Evolutionary conservation across 1,284 basidiomycete genomes (phyloP).

Genomic region (Ganoderma meredithae): DNA sequence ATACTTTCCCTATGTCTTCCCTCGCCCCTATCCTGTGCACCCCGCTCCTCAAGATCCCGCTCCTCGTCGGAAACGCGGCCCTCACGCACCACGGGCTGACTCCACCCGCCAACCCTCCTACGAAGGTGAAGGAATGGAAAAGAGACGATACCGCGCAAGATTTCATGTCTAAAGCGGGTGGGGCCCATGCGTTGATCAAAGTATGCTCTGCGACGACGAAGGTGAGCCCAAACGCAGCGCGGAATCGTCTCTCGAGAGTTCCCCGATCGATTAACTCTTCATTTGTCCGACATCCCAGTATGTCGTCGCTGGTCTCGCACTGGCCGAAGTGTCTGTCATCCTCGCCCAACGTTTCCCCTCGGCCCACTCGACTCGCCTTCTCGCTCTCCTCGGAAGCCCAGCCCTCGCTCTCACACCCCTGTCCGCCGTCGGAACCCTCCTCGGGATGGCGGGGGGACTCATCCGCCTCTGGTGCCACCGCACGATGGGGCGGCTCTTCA

Average conservation of each 20-base stretch:
- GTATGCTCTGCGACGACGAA: not conserved
- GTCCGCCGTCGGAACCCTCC: not conserved
- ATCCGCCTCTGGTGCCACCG: conserved; percentile 23
- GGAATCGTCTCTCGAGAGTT: too few relatives aligned
- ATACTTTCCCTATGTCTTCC: not conserved
- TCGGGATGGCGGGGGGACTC: conserved; percentile 14
- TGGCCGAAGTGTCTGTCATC: conserved; percentile 13
- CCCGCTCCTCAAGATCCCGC: conserved; percentile 21
- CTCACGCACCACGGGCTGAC: conserved; percentile 14
- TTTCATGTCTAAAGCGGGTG: not conserved
- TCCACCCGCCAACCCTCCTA: conserved; percentile 13
- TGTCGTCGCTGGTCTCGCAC: conserved; percentile 1
- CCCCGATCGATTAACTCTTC: too few relatives aligned
- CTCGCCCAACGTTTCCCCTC: conserved; percentile 15
- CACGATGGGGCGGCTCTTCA: conserved; percentile 22
- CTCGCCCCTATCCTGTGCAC: conserved; percentile 10
- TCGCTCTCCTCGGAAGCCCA: conserved; percentile 8
- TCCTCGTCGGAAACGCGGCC: conserved; percentile 14
- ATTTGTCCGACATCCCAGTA: not conserved
- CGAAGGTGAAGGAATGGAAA: conserved; percentile 11
- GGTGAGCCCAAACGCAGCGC: not conserved
- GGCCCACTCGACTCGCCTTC: conserved; percentile 7
- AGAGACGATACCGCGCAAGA: not conserved
- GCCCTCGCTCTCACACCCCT: conserved; percentile 6
- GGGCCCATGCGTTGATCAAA: not conserved